Conservation (phyloP, 352 stramenopile species). For the Phytophthora vignae region DNA sequence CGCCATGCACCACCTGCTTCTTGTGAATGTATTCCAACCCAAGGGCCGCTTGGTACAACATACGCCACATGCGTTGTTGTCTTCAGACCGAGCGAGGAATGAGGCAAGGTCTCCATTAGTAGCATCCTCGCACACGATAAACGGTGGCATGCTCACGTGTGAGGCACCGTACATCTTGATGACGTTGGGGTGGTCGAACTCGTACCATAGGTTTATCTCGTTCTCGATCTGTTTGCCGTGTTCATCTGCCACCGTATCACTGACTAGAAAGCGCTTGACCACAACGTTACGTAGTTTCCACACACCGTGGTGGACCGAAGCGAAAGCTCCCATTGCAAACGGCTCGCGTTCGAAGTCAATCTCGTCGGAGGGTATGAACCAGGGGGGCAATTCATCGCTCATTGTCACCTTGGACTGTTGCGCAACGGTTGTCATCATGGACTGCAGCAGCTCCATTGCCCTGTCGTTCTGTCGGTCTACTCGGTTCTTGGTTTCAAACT, state of each 20-base stretch:
- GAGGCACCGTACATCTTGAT: constrained; percentile 43
- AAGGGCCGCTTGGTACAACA: constrained; percentile 38
- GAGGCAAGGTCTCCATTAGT: constrained; percentile 22
- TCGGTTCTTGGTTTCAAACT: constrained; percentile 3
- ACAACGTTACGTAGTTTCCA: constrained; percentile 35
- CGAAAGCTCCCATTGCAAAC: constrained; percentile 33
- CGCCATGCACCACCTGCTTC: constrained; percentile 63
- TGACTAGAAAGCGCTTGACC: constrained; percentile 38
- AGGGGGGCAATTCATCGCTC: constrained; percentile 7
- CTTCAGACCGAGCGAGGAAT: constrained; percentile 9
- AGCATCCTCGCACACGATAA: constrained; percentile 40
- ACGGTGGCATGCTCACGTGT: constrained; percentile 33
- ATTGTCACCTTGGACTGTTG: neutral
- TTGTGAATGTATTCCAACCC: constrained; percentile 64
- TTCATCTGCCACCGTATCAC: constrained; percentile 4
- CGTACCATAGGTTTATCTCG: constrained; percentile 36
- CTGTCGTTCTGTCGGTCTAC: neutral
- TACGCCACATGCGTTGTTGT: constrained; percentile 23
- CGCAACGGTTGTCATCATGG: constrained; percentile 1
- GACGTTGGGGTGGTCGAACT: constrained; percentile 42
- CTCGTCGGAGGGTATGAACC: constrained; percentile 28
- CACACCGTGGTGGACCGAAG: constrained; percentile 21
- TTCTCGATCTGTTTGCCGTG: constrained; percentile 12
- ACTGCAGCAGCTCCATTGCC: constrained; percentile 11
- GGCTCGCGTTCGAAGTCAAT: constrained; percentile 13